Percentiles rank a stretch among this genome's conserved stretches.
phyloP scores from a whole-genome alignment of 306 rosid genomes.

The Biancaea sappan region DNA sequence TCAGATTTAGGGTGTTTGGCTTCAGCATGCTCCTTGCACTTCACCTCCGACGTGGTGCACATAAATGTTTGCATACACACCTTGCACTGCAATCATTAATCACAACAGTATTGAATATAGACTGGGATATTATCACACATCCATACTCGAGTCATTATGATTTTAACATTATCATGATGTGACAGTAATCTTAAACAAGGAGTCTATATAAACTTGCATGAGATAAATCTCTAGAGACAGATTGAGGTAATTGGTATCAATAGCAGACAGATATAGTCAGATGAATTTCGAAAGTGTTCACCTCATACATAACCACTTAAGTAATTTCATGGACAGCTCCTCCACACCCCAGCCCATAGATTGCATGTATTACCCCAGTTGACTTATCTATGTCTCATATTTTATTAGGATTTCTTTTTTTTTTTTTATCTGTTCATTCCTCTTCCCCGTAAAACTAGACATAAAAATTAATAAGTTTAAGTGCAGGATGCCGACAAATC shows the following conservation, averaged over 20 bases:
- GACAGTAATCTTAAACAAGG: neutral
- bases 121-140: neutral
- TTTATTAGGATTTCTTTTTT: neutral
- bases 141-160: neutral
- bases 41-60: conserved; percentile 79
- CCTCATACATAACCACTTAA: neutral
- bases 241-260: neutral
- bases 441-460: neutral
- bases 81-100: conserved; percentile 62
- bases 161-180: neutral
- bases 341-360: neutral
- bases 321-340: neutral
- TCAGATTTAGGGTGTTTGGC: conserved; percentile 82
- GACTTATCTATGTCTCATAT: conserved; percentile 2
- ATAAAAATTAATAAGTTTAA: neutral
- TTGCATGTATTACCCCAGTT: neutral
- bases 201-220: neutral
- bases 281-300: neutral
- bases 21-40: conserved; percentile 77
- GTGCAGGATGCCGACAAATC: neutral
- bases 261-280: neutral
- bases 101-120: conserved; percentile 10
- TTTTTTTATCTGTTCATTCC: neutral
- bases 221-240: neutral
- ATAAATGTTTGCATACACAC: conserved; percentile 85